These are phyloP conservation scores for Aciculosporium take DNA, from an alignment of 2,329 filamentous ascomycete genomes.

Conservation along the genomic window DNA sequence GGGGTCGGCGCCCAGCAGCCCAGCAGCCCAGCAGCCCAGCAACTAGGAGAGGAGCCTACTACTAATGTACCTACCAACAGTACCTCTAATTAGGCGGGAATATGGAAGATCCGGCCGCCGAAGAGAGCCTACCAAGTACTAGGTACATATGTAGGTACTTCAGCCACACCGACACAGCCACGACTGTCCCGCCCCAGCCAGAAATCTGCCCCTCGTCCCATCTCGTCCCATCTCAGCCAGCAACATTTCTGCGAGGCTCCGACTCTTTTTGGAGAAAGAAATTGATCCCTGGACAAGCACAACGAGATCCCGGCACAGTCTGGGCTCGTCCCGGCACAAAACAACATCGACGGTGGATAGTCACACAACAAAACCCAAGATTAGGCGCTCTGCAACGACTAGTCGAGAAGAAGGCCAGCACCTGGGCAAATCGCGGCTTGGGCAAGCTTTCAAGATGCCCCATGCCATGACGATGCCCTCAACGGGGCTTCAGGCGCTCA, in stretches of 20 bases:
- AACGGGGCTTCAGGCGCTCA: slow-evolving; percentile 67
- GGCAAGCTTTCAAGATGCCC: slow-evolving; percentile 40
- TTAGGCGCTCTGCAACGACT: not conserved
- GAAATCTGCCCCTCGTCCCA: slow-evolving; percentile 1
- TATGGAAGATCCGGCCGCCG: slow-evolving; percentile 7
- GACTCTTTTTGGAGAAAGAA: slow-evolving; percentile 5
- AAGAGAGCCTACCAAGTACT: too few relatives aligned
- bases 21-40: slow-evolving; percentile 9
- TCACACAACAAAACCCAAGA: not conserved
- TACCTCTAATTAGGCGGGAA: too few relatives aligned
- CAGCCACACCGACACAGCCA: slow-evolving; percentile 2
- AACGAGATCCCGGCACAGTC: not conserved
- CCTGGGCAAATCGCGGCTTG: not conserved
- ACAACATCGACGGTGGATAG: not conserved
- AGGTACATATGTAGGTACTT: not conserved
- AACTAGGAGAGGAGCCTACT: too few relatives aligned
- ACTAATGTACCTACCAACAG: too few relatives aligned
- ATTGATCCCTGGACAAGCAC: not conserved
- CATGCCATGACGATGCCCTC: slow-evolving; percentile 60
- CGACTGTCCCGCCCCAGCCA: too few relatives aligned
- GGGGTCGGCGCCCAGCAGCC: slow-evolving; percentile 5
- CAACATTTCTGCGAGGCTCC: slow-evolving; percentile 2
- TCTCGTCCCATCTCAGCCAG: not conserved
- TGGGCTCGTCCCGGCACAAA: not conserved
- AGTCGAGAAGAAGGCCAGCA: not conserved